Evolutionary conservation across 2,329 filamentous ascomycete genomes (phyloP).

Genomic region (Exophiala dermatitidis): DNA sequence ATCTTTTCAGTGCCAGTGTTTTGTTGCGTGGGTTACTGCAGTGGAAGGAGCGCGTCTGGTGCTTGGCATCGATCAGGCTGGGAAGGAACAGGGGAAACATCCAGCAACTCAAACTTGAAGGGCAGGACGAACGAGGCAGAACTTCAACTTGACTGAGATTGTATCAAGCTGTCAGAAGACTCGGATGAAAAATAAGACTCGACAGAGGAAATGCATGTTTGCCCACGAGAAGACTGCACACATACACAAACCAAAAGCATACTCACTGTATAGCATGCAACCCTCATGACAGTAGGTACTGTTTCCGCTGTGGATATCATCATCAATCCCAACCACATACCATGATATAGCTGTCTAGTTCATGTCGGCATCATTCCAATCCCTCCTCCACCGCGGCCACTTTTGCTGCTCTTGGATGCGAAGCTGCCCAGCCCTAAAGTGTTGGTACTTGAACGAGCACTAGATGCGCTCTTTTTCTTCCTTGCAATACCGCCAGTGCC

Average conservation of each 20-base stretch:
- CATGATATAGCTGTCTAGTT: constrained; percentile 5
- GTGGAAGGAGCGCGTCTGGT: constrained; percentile 1
- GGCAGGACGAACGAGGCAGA: background rate
- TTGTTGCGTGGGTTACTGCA: background rate
- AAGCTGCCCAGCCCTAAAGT: constrained; percentile 4
- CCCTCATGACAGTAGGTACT: too few species aligned
- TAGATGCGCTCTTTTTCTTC: constrained; percentile 14
- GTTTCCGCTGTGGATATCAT: background rate
- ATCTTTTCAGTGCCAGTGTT: background rate
- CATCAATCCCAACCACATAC: background rate
- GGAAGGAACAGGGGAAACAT: background rate
- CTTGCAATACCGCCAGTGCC: constrained; percentile 3
- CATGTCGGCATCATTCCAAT: constrained; percentile 37
- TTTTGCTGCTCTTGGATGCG: constrained; percentile 8
- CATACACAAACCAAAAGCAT: background rate
- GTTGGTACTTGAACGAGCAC: constrained; percentile 12
- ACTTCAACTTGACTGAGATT: background rate
- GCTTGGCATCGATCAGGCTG: constrained; percentile 1
- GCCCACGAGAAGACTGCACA: background rate
- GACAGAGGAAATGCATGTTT: background rate
- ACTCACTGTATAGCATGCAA: background rate
- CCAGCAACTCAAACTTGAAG: background rate
- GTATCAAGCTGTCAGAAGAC: background rate
- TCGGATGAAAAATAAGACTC: background rate
- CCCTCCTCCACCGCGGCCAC: constrained; percentile 21